Evolutionary conservation across 1,284 basidiomycete genomes (phyloP).

Genomic region (Puccinia polysora): DNA sequence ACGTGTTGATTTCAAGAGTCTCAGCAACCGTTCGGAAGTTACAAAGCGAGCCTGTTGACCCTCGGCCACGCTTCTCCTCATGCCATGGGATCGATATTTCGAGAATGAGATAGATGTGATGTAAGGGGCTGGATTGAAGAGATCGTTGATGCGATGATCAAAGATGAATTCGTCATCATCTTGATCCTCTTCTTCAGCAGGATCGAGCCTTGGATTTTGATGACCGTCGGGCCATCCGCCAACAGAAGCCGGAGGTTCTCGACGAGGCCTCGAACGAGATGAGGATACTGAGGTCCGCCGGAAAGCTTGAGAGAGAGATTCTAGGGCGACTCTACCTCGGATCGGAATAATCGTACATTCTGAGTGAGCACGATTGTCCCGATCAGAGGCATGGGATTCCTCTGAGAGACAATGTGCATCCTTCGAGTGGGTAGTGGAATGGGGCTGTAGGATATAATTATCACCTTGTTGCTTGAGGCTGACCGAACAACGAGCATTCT

Average conservation of each 20-base stretch:
- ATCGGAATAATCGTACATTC: slow-evolving; percentile 29
- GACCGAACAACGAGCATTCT: slow-evolving; percentile 18
- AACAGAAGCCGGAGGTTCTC: background rate
- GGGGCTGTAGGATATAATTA: slow-evolving; percentile 21
- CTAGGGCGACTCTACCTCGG: slow-evolving; percentile 2
- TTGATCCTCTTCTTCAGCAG: slow-evolving; percentile 8
- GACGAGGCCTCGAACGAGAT: no score
- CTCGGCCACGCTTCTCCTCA: slow-evolving; percentile 34
- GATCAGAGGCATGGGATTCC: background rate
- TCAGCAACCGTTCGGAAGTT: slow-evolving; percentile 13
- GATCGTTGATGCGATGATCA: slow-evolving; percentile 24
- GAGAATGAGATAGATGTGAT: slow-evolving; percentile 35
- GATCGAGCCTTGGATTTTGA: slow-evolving; percentile 2
- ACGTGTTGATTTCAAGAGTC: slow-evolving; percentile 25
- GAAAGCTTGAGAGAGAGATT: slow-evolving; percentile 33
- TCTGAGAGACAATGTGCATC: background rate
- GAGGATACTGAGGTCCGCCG: slow-evolving; percentile 16
- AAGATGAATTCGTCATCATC: slow-evolving; percentile 37
- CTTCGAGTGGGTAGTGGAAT: background rate
- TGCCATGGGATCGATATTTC: slow-evolving; percentile 30
- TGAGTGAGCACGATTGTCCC: background rate
- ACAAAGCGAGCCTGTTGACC: slow-evolving; percentile 20
- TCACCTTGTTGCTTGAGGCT: slow-evolving; percentile 31
- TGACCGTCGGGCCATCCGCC: background rate
- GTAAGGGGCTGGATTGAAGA: slow-evolving; percentile 34